phyloP scores from a whole-genome alignment of 768 basidiomycete species.

The Calvatia gigantea region DNA sequence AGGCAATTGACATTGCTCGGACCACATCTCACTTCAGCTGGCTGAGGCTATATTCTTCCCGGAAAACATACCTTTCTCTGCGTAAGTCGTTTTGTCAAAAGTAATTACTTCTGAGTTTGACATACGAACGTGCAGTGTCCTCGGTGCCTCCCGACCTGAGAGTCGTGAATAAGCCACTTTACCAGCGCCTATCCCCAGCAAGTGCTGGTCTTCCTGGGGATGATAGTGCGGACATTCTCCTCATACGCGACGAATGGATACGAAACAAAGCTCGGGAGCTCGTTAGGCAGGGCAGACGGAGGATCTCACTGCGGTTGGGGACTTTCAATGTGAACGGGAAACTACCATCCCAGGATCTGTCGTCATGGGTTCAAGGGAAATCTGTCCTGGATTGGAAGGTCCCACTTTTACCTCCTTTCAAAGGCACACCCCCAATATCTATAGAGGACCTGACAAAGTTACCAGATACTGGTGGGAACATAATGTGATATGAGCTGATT shows the following conservation, averaged over 20 bases:
- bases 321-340: conserved; percentile 88
- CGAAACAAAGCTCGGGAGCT: conserved; percentile 36
- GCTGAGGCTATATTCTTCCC: conserved; percentile 40
- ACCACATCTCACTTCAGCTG: conserved; percentile 38
- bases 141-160: conserved; percentile 55
- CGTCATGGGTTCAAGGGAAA: conserved; percentile 53
- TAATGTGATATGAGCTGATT: background rate
- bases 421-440: conserved; percentile 34
- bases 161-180: conserved; percentile 39
- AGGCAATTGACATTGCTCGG: conserved; percentile 23
- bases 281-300: conserved; percentile 27
- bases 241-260: conserved; percentile 67
- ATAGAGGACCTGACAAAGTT: conserved; percentile 24
- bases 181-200: conserved; percentile 53
- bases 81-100: conserved; percentile 20
- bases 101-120: background rate
- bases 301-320: conserved; percentile 56
- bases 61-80: conserved; percentile 23
- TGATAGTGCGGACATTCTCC: conserved; percentile 52
- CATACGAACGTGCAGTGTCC: conserved; percentile 28
- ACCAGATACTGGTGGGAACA: conserved; percentile 22
- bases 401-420: conserved; percentile 28
- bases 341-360: conserved; percentile 67
- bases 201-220: conserved; percentile 61
- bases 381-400: background rate